Evolutionary conservation across 805 yeast species (phyloP), one percentile per base, ranked within the genome.

Genomic region (Candida khao-thaluensis): DNA sequence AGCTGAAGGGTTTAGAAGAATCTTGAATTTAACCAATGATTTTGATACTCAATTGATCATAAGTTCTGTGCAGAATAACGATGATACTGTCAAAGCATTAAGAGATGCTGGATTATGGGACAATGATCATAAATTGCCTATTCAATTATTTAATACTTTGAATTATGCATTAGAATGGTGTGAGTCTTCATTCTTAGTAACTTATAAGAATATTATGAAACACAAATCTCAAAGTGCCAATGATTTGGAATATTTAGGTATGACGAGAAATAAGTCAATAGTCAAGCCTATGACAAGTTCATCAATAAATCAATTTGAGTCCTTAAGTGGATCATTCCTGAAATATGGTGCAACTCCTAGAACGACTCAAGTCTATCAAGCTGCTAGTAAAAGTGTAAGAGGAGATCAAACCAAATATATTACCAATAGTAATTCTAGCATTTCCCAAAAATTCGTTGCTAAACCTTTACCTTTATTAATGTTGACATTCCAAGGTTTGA

Each of bases 121-220:
- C 31, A 62, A 69, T 12, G 71, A 66, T 18, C 51, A 54, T 15
- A 58, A 57, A 42, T 59, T 51, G 25, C 46, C 53, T 17, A 76
- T 79, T 43, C 81, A 80, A 50, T 70, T 90, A 30, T 91, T 89
- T 56, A 76, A 76, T 39, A 84, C 86, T 38, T 71, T 93, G 51
- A 93, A 93, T 56, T 76, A 84, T 40, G 95, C 96, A 0, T 71
- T 93, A 30, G 98, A 93, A 61, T 91, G 96, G 96, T 88, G 97
- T 67, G 99, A 93, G 59, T 91, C 93, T 62, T 82, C 83, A 51
- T 88, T 90, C 50, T 71, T 93, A 52, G 69, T 76, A 36, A 76
- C 80, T 20, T 82, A 82, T 57, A 79, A 72, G 49, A 40, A 35
- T 26, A 38, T 45, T 14, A 27, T 41, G 16, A 41, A 40, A 30